Base-by-base conservation (phyloP, 129 eudicot genomes). In the Scalesia atractyloides region DNA sequence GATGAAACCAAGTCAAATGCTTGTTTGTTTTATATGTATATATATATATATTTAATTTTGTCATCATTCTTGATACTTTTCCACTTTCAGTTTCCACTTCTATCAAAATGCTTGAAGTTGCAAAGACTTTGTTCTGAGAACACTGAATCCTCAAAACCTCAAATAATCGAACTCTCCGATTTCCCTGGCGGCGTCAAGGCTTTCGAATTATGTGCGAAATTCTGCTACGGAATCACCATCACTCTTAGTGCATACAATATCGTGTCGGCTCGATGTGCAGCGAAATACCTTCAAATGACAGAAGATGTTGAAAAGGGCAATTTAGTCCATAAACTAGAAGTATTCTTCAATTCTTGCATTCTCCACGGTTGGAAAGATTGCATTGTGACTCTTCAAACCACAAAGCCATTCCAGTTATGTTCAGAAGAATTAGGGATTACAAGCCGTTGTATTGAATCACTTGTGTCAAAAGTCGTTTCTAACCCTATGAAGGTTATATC, bases 301-400 rank as follows among this genome's bases (percentile, higher is more conserved):
- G 97, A 93, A 67, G 96, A 87, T 36, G 89, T 83, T 14, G 98
- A 93, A 62, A 87, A 82, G 67, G 97, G 98, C 5, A 93, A 93
- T 68, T 64, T 93, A 16, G 75, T 85, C 7, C 76, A 71, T 74
- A 93, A 93, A 73, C 72, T 93, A 33, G 97, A 93, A 57, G 82
- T 83, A 9, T 93, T 93, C 78, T 83, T 89, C 50, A 84, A 73
- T 76, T 93, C 96, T 68, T 93, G 90, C 77, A 73, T 90, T 33
- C 91, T 93, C n/a, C 77, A 84, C 9, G 98, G 98, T 1, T 93
- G 95, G 95, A 89, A 81, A 81, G 97, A 93, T 82, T 68, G 92
- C 57, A 83, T 87, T 57, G 72, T 87, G 16, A 87, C 95, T 11
- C 81, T 93, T 53, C 87, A 86, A 62, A 82, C 79, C 77, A 89